phyloP scores from a whole-genome alignment of 2,329 filamentous ascomycete species.

The Myotisia sp. region DNA sequence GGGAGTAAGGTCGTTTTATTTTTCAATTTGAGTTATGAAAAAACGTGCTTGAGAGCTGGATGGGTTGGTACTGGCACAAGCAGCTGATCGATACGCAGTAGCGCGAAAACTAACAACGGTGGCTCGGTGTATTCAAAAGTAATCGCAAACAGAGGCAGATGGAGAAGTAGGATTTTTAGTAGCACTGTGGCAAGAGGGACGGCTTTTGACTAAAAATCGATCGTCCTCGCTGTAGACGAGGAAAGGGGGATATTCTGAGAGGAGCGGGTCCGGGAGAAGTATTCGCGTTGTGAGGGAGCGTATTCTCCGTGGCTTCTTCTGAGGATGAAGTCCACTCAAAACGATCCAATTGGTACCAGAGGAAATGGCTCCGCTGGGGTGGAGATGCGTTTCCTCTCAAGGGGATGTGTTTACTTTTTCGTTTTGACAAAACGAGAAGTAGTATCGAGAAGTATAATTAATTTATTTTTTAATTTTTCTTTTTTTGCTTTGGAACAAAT shows the following conservation, averaged over 20 bases:
- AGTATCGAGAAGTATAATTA: too few species aligned
- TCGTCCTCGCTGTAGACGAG: slow-evolving; percentile 3
- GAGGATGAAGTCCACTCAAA: neutral
- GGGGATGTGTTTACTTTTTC: slow-evolving; percentile 2
- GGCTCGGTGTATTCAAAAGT: too few species aligned
- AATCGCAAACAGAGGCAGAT: neutral
- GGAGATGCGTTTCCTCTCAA: too few species aligned
- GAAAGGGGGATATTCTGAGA: slow-evolving; percentile 2
- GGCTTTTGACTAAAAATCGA: slow-evolving; percentile 5
- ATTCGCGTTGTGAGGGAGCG: slow-evolving; percentile 1
- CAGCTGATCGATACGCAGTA: slow-evolving; percentile 5
- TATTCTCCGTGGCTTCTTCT: neutral
- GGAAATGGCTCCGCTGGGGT: slow-evolving; percentile 2
- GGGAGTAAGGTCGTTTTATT: slow-evolving; percentile 4
- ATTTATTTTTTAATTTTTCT: too few species aligned
- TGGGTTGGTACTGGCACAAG: slow-evolving; percentile 3
- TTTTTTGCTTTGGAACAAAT: too few species aligned
- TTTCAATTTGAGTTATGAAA: slow-evolving; percentile 3
- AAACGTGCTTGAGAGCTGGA: slow-evolving; percentile 1
- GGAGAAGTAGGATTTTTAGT: slow-evolving; percentile 2
- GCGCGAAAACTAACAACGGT: too few species aligned
- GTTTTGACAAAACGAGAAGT: too few species aligned
- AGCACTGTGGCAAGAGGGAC: slow-evolving; percentile 4
- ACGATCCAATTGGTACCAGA: slow-evolving; percentile 2
- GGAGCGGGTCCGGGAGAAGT: slow-evolving; percentile 3